Percentiles rank a stretch among this genome's conserved stretches.
Conservation (phyloP, 1,139 yeast species). For the Nadsonia starkeyi-henricii region DNA sequence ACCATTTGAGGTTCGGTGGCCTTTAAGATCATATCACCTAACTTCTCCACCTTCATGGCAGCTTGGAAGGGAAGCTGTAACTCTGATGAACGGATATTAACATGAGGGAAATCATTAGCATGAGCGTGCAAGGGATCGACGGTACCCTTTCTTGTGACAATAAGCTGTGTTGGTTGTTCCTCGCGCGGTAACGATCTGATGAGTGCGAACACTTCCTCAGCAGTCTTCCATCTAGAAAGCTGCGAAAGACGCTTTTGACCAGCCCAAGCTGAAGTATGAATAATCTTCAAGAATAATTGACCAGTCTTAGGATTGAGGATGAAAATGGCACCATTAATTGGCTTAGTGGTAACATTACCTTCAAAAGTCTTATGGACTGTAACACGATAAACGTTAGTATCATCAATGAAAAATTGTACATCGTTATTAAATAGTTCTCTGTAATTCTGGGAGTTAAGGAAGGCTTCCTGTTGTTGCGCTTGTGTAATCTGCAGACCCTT, state of each 20-base stretch:
- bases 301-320: constrained; percentile 71
- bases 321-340: constrained; percentile 86
- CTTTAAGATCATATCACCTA: constrained; percentile 63
- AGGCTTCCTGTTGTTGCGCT: constrained; percentile 86
- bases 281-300: constrained; percentile 72
- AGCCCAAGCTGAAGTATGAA: constrained; percentile 93
- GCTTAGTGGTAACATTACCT: constrained; percentile 85
- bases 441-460: constrained; percentile 76
- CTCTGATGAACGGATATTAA: constrained; percentile 81
- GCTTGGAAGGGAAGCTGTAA: constrained; percentile 81
- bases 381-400: constrained; percentile 88
- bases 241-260: constrained; percentile 94
- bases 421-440: constrained; percentile 82
- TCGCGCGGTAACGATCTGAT: constrained; percentile 80
- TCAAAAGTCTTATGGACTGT: constrained; percentile 85
- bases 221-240: constrained; percentile 94
- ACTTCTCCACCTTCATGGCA: constrained; percentile 67
- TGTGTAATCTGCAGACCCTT: constrained; percentile 90
- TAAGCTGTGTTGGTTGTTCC: constrained; percentile 87
- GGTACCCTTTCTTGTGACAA: constrained; percentile 83
- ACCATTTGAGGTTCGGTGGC: constrained; percentile 94
- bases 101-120: constrained; percentile 91
- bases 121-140: constrained; percentile 93
- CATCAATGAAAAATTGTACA: constrained; percentile 75
- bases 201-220: constrained; percentile 91